Evolutionary conservation across 306 rosid species (phyloP).

Genomic region (Cucurbita ficifolia): DNA sequence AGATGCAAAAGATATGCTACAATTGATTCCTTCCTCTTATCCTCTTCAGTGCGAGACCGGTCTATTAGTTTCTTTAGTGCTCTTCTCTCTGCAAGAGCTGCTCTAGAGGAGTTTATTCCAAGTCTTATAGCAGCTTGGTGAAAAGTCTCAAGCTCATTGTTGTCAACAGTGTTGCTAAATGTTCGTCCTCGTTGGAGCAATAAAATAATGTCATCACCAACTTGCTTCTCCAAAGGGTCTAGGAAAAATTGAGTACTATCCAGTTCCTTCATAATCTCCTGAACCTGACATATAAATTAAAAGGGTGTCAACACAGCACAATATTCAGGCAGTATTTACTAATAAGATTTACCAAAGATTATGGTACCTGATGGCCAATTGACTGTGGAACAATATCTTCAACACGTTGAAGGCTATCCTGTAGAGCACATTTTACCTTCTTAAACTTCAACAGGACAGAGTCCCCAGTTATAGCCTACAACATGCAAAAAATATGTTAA

Average conservation of each 20-base stretch:
- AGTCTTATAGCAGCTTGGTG: slow-evolving; percentile 84
- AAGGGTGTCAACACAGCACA: neutral
- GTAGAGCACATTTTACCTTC: slow-evolving; percentile 64
- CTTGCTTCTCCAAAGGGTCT: slow-evolving; percentile 83
- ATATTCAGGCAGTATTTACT: no score
- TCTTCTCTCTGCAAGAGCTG: slow-evolving; percentile 87
- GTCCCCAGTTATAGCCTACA: slow-evolving; percentile 94
- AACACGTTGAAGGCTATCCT: slow-evolving; percentile 62
- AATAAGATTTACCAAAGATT: neutral
- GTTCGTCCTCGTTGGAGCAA: slow-evolving; percentile 88
- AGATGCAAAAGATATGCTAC: slow-evolving; percentile 87
- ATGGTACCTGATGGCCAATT: slow-evolving; percentile 72
- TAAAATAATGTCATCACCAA: slow-evolving; percentile 64
- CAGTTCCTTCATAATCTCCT: slow-evolving; percentile 59
- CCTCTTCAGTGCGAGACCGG: slow-evolving; percentile 82
- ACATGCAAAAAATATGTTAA: slow-evolving; percentile 1
- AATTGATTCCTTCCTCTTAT: slow-evolving; percentile 93
- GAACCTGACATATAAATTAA: slow-evolving; percentile 29
- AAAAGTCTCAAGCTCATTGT: slow-evolving; percentile 83
- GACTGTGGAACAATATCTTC: slow-evolving; percentile 85
- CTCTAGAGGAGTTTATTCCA: slow-evolving; percentile 88
- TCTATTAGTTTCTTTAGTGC: slow-evolving; percentile 83
- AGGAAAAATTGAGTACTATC: slow-evolving; percentile 41
- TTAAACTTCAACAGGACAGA: slow-evolving; percentile 75
- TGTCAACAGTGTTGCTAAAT: slow-evolving; percentile 47